phyloP scores from a whole-genome alignment of 2,329 filamentous ascomycete genomes.

The Cercospora sesami region DNA sequence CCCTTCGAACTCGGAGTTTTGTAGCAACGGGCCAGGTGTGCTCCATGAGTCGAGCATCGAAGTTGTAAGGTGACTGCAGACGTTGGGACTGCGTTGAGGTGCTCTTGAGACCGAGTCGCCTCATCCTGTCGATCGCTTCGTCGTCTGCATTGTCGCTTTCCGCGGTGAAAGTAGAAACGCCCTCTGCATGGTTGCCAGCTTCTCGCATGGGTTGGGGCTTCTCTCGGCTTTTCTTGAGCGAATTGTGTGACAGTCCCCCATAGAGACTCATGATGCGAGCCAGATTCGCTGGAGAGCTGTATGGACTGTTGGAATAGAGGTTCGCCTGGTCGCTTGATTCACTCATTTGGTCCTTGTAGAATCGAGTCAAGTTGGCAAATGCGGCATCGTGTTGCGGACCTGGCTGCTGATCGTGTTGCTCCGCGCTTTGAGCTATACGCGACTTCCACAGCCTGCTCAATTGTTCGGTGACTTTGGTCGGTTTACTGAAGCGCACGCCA shows the following conservation, averaged over 20 bases:
- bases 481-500: slow-evolving; percentile 81
- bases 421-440: slow-evolving; percentile 42
- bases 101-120: slow-evolving; percentile 64
- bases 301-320: slow-evolving; percentile 55
- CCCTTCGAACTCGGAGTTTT: slow-evolving; percentile 84
- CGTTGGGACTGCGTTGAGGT: slow-evolving; percentile 59
- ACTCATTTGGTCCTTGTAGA: slow-evolving; percentile 78
- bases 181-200: slow-evolving; percentile 68
- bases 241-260: slow-evolving; percentile 62
- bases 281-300: slow-evolving; percentile 75
- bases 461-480: slow-evolving; percentile 81
- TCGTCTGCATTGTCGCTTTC: slow-evolving; percentile 45
- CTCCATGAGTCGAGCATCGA: slow-evolving; percentile 62
- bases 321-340: slow-evolving; percentile 57
- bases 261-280: slow-evolving; percentile 91
- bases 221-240: slow-evolving; percentile 64
- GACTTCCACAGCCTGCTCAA: slow-evolving; percentile 35
- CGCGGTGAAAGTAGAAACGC: slow-evolving; percentile 58
- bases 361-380: slow-evolving; percentile 72
- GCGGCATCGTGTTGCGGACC: slow-evolving; percentile 64
- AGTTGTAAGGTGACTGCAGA: slow-evolving; percentile 50
- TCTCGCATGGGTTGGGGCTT: slow-evolving; percentile 78
- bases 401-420: slow-evolving; percentile 36
- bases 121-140: slow-evolving; percentile 56
- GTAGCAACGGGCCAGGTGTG: slow-evolving; percentile 80